Base-by-base conservation (phyloP, 345 rosid genomes). In the Brassica carinata region DNA sequence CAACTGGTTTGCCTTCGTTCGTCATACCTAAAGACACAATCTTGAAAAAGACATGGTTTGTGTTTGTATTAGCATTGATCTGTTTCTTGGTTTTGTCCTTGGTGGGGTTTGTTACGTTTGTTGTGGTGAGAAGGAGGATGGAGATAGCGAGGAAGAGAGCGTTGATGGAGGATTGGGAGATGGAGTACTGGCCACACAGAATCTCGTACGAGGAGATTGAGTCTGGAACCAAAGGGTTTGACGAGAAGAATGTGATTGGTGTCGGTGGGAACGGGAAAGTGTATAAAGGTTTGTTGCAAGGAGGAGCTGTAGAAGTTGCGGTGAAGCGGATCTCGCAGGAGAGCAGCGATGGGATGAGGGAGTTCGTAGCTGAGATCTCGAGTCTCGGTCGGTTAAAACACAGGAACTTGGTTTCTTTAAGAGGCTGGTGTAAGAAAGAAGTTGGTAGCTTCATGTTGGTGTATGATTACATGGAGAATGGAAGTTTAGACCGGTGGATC, bases 111-210 rank as follows among this genome's bases (percentile, higher is more conserved):
- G 69, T 76, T 30, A 26, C 19, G 29, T 73, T 77, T 73, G 75
- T 2, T 77, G 76, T 89, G 11, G 86, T 84, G 86, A 87, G 87
- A 67, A 88, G 68, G 83, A 77, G 69, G 43, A 81, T 87, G 78
- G 87, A 79, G 67, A 87, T 3, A 34, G 90, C 83, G 0, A 81
- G 83, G 77, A 88, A 85, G 82, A 86, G 85, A 74, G 96, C 85
- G 1, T 86, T 81, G 67, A 89, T 89, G 89, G 97, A 94, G 77
- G 91, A 86, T 4, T 94, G 97, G 96, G 98, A 94, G 73, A 79
- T 88, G 85, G 97, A 94, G 84, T 94, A 92, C 71, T 92, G 98
- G 97, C 96, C 98, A 0, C 93, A 94, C 23, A 17, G 90, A 76
- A 85, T 91, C 5, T 30, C 85, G 1, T 89, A 86, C 36, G 87